Evolutionary conservation across 495 filamentous ascomycete genomes (phyloP), one percentile per base, ranked within the genome.

Genomic region (Penicillium canariense): DNA sequence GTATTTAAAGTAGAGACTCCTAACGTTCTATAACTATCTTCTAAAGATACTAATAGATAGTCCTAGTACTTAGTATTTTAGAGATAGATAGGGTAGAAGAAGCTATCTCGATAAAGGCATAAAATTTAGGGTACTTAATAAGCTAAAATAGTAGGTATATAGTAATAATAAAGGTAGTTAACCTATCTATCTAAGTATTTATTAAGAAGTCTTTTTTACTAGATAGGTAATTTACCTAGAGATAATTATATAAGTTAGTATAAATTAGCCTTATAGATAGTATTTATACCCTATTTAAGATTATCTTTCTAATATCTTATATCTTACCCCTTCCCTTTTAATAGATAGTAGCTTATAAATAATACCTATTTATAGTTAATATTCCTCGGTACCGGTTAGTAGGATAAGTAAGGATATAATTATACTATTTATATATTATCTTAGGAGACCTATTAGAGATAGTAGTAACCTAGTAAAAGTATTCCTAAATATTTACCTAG

Each of bases 111-210:
- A n/a, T n/a, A n/a, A n/a, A n/a, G n/a, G n/a, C n/a, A n/a, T n/a
- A n/a, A n/a, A n/a, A n/a, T n/a, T n/a, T n/a, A n/a, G n/a, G n/a
- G n/a, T n/a, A n/a, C n/a, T n/a, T n/a, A n/a, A n/a, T n/a, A n/a
- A n/a, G n/a, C n/a, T n/a, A n/a, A n/a, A n/a, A n/a, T n/a, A n/a
- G n/a, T n/a, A n/a, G n/a, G n/a, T n/a, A n/a, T n/a, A 26, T 60
- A 35, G 0, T 10, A 27, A 52, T 56, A 60, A n/a, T 28, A 30
- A 62, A 36, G 2, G 35, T 36, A 50, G 63, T 61, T 28, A 31
- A 63, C n/a, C 34, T 36, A 4, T 36, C 34, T 2, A 36, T 1
- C 34, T 8, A 36, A 8, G n/a, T 17, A 17, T 36, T 4, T 0
- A 5, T 2, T 4, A 9, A 63, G 17, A 18, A 59, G 40, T 14